A percentile compares a stretch with the other conserved stretches of the same genome.
phyloP scores from a whole-genome alignment of 352 stramenopile genomes.

The Phytopythium ostracodes region DNA sequence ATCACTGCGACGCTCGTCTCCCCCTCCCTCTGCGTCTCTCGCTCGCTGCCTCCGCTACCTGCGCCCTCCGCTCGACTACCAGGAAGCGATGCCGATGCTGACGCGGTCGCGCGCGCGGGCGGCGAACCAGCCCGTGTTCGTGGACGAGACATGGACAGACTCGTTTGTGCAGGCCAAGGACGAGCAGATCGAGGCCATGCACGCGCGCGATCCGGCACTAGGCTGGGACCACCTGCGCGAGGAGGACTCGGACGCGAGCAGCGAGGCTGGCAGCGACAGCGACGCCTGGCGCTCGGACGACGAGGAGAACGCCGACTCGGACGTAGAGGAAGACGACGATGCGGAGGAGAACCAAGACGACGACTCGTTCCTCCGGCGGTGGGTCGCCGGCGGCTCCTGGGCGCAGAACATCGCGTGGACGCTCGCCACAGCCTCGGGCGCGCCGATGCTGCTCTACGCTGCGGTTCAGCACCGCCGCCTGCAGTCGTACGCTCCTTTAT shows the following conservation, averaged over 20 bases:
- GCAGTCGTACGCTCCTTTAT: neutral
- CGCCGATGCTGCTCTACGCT: slow-evolving; percentile 46
- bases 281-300: slow-evolving; percentile 34
- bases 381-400: slow-evolving; percentile 26
- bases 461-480: slow-evolving; percentile 12
- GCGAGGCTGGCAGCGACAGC: slow-evolving; percentile 11
- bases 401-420: slow-evolving; percentile 63
- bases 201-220: slow-evolving; percentile 37
- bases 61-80: too few species aligned
- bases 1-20: too few species aligned
- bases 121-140: slow-evolving; percentile 67
- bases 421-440: slow-evolving; percentile 26
- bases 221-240: slow-evolving; percentile 51
- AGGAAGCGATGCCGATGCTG: slow-evolving; percentile 32
- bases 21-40: too few species aligned
- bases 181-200: slow-evolving; percentile 76
- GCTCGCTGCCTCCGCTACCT: too few species aligned
- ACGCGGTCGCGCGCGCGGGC: slow-evolving; percentile 63
- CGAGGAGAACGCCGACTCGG: slow-evolving; percentile 19
- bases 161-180: slow-evolving; percentile 79
- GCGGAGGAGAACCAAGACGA: slow-evolving; percentile 13
- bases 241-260: slow-evolving; percentile 28
- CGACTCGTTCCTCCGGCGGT: slow-evolving; percentile 18
- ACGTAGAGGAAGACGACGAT: slow-evolving; percentile 11
- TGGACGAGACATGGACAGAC: slow-evolving; percentile 80